Evolutionary conservation across 1,284 basidiomycete species (phyloP).

Genomic region (Trametes polyzona): DNA sequence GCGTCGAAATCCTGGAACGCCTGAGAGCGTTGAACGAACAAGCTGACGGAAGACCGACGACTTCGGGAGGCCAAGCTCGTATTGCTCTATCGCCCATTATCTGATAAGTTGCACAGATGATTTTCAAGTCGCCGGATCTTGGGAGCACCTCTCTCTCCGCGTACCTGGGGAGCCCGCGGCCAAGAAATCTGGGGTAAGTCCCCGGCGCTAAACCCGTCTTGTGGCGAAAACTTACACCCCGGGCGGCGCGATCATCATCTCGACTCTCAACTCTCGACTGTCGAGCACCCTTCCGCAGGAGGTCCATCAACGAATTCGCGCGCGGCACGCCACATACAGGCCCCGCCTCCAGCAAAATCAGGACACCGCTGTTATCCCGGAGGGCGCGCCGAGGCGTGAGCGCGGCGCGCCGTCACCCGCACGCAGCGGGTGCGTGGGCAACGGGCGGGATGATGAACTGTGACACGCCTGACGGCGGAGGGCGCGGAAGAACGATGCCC

Average conservation of each 20-base stretch:
- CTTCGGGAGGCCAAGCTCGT: too few species aligned
- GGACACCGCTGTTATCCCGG: neutral
- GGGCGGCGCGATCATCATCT: neutral
- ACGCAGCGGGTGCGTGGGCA: too few species aligned
- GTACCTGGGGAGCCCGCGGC: conserved; percentile 4
- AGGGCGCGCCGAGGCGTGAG: neutral
- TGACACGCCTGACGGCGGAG: too few species aligned
- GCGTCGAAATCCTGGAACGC: too few species aligned
- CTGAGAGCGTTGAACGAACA: too few species aligned
- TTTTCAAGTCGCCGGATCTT: neutral
- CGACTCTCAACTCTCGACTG: neutral
- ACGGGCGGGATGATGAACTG: too few species aligned
- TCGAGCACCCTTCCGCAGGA: neutral
- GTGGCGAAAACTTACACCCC: conserved; percentile 4
- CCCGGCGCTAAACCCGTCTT: conserved; percentile 4
- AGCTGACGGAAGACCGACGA: too few species aligned
- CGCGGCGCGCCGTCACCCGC: too few species aligned
- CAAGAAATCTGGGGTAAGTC: conserved; percentile 14
- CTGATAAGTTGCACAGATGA: neutral
- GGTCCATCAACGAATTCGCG: neutral
- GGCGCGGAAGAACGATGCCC: too few species aligned
- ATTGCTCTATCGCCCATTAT: too few species aligned
- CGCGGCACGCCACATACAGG: conserved; percentile 6
- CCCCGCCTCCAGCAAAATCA: conserved; percentile 9
- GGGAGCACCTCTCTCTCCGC: neutral